Evolutionary conservation across 129 eudicot species (phyloP).

Genomic region (Arctium lappa): DNA sequence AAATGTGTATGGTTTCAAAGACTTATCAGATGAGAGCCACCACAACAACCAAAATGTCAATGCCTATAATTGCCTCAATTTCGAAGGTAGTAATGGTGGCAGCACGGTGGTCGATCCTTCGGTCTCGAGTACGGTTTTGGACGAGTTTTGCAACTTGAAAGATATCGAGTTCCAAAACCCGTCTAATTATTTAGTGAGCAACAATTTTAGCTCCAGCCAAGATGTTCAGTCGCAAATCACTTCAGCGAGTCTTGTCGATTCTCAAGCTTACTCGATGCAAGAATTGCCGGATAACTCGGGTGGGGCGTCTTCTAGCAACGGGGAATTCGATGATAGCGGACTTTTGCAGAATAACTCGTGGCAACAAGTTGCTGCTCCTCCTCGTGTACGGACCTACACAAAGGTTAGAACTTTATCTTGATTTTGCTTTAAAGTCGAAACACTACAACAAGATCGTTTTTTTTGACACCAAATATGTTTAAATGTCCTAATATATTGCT

Average conservation of each 20-base stretch:
- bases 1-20: slow-evolving; percentile 46
- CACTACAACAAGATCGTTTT: too few relatives aligned
- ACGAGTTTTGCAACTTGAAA: slow-evolving; percentile 66
- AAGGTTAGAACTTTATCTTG: slow-evolving; percentile 45
- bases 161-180: slow-evolving; percentile 64
- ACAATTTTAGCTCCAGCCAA: slow-evolving; percentile 76
- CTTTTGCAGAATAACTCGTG: slow-evolving; percentile 70
- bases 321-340: slow-evolving; percentile 70
- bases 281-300: slow-evolving; percentile 85
- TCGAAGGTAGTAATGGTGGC: slow-evolving; percentile 71
- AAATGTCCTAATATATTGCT: too few relatives aligned
- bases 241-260: slow-evolving; percentile 78
- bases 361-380: slow-evolving; percentile 78
- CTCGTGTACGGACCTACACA: slow-evolving; percentile 87
- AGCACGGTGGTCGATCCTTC: slow-evolving; percentile 80
- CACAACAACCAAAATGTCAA: slow-evolving; percentile 45
- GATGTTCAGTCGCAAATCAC: slow-evolving; percentile 96
- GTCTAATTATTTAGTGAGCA: slow-evolving; percentile 66
- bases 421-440: background rate
- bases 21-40: slow-evolving; percentile 53
- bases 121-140: slow-evolving; percentile 60
- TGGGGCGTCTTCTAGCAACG: slow-evolving; percentile 98
- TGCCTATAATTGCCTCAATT: slow-evolving; percentile 67
- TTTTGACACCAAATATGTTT: too few relatives aligned
- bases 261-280: slow-evolving; percentile 84